Evolutionary conservation across 2,329 filamentous ascomycete genomes (phyloP).

Genomic region (Ophiostoma tasmaniense): DNA sequence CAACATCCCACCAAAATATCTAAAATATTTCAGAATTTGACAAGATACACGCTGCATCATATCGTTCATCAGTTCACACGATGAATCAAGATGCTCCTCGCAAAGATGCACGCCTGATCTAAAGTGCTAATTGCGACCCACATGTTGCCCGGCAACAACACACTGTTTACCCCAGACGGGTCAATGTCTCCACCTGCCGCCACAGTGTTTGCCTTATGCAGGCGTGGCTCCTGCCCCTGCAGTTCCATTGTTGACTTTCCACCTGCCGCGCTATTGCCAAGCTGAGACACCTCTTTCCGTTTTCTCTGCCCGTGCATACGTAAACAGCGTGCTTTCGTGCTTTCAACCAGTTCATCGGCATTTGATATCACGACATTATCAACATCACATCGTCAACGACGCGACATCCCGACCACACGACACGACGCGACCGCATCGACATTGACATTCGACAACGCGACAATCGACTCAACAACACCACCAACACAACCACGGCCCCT

Average conservation of each 20-base stretch:
- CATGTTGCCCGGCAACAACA: conserved; percentile 18
- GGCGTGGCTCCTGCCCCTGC: not conserved
- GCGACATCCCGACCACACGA: not conserved
- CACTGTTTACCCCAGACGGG: conserved; percentile 14
- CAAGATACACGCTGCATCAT: too few relatives aligned
- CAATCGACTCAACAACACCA: not conserved
- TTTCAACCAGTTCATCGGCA: not conserved
- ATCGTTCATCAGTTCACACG: too few relatives aligned
- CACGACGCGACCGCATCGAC: not conserved
- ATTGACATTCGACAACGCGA: not conserved
- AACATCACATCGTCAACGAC: not conserved
- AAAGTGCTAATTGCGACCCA: not conserved
- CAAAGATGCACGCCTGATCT: not conserved
- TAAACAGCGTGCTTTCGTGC: not conserved
- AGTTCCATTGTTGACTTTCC: conserved; percentile 8
- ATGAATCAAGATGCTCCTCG: not conserved
- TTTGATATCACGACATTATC: not conserved
- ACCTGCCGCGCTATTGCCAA: conserved; percentile 6
- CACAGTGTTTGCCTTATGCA: not conserved
- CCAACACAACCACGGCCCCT: not conserved
- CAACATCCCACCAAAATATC: too few relatives aligned
- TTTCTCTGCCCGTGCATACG: conserved; percentile 4
- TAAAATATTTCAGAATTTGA: too few relatives aligned
- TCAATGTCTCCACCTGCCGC: conserved; percentile 18
- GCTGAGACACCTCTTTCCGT: conserved; percentile 2